A percentile compares a stretch with the other conserved stretches of the same genome.
phyloP scores from a whole-genome alignment of 2,329 filamentous ascomycete genomes.

The Fusarium tuaranense region DNA sequence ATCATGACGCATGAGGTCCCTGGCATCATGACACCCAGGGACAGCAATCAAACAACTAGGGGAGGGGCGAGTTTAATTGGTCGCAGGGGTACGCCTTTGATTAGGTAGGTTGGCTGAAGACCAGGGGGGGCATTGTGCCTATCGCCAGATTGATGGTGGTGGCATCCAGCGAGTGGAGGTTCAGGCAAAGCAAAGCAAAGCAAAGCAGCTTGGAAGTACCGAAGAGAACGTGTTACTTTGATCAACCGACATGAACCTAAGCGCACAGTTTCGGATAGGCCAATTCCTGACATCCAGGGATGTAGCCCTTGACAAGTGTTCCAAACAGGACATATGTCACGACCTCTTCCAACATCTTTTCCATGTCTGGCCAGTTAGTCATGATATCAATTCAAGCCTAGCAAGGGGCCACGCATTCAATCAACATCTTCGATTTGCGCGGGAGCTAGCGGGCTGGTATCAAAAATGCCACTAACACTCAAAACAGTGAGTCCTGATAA shows the following conservation, averaged over 20 bases:
- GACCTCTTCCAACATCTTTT: not conserved
- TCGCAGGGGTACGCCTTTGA: conserved; percentile 23
- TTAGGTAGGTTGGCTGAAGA: conserved; percentile 17
- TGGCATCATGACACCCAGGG: conserved; percentile 34
- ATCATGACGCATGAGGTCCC: conserved; percentile 30
- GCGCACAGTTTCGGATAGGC: conserved; percentile 6
- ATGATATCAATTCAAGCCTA: conserved; percentile 4
- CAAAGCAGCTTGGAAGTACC: not conserved
- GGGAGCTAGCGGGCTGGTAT: conserved; percentile 7
- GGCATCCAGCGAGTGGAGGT: conserved; percentile 14
- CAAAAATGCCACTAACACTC: conserved; percentile 2
- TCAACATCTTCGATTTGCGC: not conserved
- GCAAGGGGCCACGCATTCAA: not conserved
- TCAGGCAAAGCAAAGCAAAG: not conserved
- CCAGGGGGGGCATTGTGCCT: not conserved
- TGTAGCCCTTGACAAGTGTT: not conserved
- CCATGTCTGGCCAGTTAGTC: not conserved
- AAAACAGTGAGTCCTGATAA: not conserved
- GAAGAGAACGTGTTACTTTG: not conserved
- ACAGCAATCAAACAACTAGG: conserved; percentile 10
- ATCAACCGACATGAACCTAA: conserved; percentile 21
- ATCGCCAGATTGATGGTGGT: not conserved
- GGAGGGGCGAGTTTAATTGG: conserved; percentile 24
- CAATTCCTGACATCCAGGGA: not conserved
- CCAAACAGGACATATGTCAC: not conserved